Base-by-base conservation (phyloP, 208 protist genomes). In the Naegleria lovaniensis region DNA sequence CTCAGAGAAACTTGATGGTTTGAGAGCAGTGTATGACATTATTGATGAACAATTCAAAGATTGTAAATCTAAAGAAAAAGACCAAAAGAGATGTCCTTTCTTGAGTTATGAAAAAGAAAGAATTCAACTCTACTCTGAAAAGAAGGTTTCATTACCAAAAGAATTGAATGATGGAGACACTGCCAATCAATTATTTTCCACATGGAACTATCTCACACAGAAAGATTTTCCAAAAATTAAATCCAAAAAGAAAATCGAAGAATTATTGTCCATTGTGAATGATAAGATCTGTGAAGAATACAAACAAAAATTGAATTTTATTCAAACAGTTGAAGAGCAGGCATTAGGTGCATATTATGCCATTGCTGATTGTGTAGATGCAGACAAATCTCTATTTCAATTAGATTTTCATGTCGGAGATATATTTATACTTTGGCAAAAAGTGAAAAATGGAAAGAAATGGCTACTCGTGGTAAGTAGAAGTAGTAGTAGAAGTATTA, bases 31-130 rank as follows among this genome's bases (percentile, higher is more conserved):
- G 0, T 13, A 29, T 13, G 67, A 79, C n/a, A 33, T 13, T 13
- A 79, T 79, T 79, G 67, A 79, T 79, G 67, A 79, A 79, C 16
- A 79, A 29, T 79, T 36, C 29, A 79, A 79, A 33, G 67, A 79
- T 36, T 36, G 16, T 79, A 79, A 79, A 79, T 36, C n/a, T 36
- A 79, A 79, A 13, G 67, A 79, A 11, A 79, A 79, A 33, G 67
- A 79, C 9, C 19, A 79, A 36, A 79, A 33, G n/a, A 79, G 67
- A 79, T 79, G 67, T 79, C 16, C 9, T 36, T 79, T 79, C n/a
- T 36, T 36, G 29, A 79, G n/a, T 79, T 79, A 79, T 33, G 67
- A 79, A 79, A 79, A 79, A 25, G 67, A 79, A 33, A 36, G 67
- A 36, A 79, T 79, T 36, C 16, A 79, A 36, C 6, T 36, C 16